phyloP scores from a whole-genome alignment of 1,284 basidiomycete species.

The Fomes fomentarius region DNA sequence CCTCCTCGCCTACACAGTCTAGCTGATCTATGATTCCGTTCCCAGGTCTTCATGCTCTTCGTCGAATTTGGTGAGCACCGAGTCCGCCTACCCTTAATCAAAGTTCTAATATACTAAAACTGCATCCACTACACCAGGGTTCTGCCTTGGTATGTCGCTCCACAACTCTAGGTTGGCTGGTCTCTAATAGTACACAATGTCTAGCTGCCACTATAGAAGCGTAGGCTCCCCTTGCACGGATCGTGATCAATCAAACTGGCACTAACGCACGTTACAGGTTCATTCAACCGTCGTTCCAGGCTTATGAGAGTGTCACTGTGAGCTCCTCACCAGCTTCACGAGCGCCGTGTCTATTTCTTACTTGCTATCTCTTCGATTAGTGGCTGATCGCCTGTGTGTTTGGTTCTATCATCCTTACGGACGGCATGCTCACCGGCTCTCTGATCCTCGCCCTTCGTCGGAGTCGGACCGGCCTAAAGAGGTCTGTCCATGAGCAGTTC shows the following conservation, averaged over 20 bases:
- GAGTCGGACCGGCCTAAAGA: too few species aligned
- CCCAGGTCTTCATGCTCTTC: neutral
- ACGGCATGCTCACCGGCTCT: too few species aligned
- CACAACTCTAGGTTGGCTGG: neutral
- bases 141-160: neutral
- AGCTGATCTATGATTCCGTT: neutral
- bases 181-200: neutral
- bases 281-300: neutral
- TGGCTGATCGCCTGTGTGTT: too few species aligned
- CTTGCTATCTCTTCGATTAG: too few species aligned
- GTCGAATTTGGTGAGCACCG: neutral
- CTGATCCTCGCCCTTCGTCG: too few species aligned
- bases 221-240: neutral
- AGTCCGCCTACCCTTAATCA: neutral
- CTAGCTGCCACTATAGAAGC: constrained; percentile 3
- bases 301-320: neutral
- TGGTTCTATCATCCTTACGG: too few species aligned
- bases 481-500: too few species aligned
- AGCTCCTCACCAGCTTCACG: too few species aligned
- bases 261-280: neutral
- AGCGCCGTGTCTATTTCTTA: too few species aligned
- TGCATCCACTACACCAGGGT: neutral
- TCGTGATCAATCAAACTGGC: neutral
- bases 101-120: neutral
- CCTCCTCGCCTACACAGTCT: neutral